phyloP scores from a whole-genome alignment of 2,329 filamentous ascomycete genomes.

The Fusarium secorum region DNA sequence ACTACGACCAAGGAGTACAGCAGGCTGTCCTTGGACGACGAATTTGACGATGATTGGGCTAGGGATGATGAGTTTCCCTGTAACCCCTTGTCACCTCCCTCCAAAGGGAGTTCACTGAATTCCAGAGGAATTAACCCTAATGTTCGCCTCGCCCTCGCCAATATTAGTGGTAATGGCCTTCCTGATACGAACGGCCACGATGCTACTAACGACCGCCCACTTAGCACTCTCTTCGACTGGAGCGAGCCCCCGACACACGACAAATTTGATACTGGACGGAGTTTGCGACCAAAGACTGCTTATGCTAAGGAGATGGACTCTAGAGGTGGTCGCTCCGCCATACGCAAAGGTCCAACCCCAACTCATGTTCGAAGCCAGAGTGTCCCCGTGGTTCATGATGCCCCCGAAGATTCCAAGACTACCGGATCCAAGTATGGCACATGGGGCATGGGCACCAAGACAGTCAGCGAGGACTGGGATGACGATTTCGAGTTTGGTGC shows the following conservation, averaged over 20 bases:
- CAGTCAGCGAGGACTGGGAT: constrained; percentile 86
- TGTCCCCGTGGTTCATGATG: constrained; percentile 75
- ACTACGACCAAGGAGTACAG: constrained; percentile 52
- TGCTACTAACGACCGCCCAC: constrained; percentile 54
- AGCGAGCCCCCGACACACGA: constrained; percentile 71
- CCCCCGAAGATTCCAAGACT: constrained; percentile 61
- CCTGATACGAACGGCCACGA: constrained; percentile 43
- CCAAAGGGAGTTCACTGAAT: constrained; percentile 59
- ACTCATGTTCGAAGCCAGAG: constrained; percentile 82
- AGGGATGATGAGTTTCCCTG: constrained; percentile 60
- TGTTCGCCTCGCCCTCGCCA: constrained; percentile 62
- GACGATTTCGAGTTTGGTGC: constrained; percentile 83
- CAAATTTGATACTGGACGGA: constrained; percentile 65
- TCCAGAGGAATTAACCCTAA: constrained; percentile 61
- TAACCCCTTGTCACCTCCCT: constrained; percentile 66
- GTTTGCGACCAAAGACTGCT: constrained; percentile 75
- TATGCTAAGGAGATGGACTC: constrained; percentile 76
- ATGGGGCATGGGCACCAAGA: constrained; percentile 82
- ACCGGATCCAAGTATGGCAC: constrained; percentile 77
- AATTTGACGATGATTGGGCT: constrained; percentile 71
- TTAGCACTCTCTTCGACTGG: constrained; percentile 81
- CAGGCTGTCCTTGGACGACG: constrained; percentile 66
- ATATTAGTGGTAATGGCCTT: constrained; percentile 58
- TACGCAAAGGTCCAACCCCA: constrained; percentile 72
- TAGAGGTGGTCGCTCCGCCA: constrained; percentile 72